These are phyloP conservation scores for Trichosanthes cucumerina DNA, from an alignment of 306 rosid species.

Conservation along the genomic window DNA sequence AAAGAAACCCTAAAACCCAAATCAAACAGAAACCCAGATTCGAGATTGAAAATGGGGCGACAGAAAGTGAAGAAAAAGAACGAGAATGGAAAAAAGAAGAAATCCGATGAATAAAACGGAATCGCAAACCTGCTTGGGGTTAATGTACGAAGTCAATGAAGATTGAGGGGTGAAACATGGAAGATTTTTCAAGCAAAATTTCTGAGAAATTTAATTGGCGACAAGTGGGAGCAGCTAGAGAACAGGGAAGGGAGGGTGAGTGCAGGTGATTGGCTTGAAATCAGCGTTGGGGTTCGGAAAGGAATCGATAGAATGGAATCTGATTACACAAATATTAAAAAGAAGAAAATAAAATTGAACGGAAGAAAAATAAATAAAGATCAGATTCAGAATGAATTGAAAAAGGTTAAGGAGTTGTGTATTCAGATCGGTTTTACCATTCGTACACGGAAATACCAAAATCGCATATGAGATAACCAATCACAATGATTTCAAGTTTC, in stretches of 20 bases:
- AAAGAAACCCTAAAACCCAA: conserved; percentile 5
- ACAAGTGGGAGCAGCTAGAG: neutral
- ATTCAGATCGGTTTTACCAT: neutral
- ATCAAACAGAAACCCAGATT: conserved; percentile 10
- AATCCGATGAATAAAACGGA: neutral
- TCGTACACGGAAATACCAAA: neutral
- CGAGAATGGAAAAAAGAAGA: neutral
- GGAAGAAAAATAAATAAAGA: no score
- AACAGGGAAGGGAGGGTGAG: neutral
- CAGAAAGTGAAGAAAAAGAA: no score
- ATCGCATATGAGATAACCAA: neutral
- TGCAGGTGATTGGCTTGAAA: neutral
- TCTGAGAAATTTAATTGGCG: neutral
- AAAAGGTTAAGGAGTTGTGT: neutral
- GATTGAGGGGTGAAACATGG: neutral
- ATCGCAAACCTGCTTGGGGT: neutral
- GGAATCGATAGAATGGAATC: neutral
- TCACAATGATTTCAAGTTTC: neutral
- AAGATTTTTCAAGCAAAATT: neutral
- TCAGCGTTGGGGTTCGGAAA: neutral
- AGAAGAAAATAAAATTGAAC: neutral
- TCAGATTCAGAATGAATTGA: neutral
- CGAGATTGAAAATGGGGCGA: neutral
- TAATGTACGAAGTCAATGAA: neutral
- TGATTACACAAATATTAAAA: no score